A percentile compares a stretch with the other conserved stretches of the same genome.
These are phyloP conservation scores for Choanephora cucurbitarum DNA, from an alignment of 371 early-diverging fungal genomes.

Conservation along the genomic window DNA sequence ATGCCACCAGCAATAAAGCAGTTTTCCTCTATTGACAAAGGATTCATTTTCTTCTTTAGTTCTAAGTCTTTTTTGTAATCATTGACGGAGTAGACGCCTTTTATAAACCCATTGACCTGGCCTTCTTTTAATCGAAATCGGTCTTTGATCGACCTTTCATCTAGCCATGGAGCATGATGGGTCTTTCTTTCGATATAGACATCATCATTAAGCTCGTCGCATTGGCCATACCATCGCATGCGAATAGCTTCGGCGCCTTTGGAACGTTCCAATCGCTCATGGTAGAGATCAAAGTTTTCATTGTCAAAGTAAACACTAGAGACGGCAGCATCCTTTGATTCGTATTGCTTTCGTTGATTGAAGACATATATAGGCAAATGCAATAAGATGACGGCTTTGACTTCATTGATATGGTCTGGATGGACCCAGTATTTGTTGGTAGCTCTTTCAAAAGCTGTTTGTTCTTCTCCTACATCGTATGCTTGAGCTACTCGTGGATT, in stretches of 20 bases:
- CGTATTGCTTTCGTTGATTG: slow-evolving; percentile 55
- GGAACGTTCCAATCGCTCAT: slow-evolving; percentile 85
- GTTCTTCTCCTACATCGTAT: slow-evolving; percentile 27
- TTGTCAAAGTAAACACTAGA: slow-evolving; percentile 97
- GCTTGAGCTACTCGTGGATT: slow-evolving; percentile 13
- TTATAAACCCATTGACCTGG: slow-evolving; percentile 81
- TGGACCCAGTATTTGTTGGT: slow-evolving; percentile 99
- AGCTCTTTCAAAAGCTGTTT: slow-evolving; percentile 81
- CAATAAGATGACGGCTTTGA: slow-evolving; percentile 87
- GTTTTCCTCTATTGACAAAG: slow-evolving; percentile 68
- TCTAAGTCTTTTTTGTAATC: slow-evolving; percentile 63
- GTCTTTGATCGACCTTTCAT: slow-evolving; percentile 89
- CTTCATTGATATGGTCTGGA: slow-evolving; percentile 94
- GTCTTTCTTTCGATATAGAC: slow-evolving; percentile 98
- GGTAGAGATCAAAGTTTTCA: slow-evolving; percentile 86
- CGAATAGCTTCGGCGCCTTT: slow-evolving; percentile 93
- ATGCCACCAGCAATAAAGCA: slow-evolving; percentile 80
- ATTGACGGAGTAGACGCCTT: slow-evolving; percentile 81
- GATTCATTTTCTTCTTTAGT: slow-evolving; percentile 67
- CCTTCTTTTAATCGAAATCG: slow-evolving; percentile 93
- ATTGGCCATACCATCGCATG: slow-evolving; percentile 80
- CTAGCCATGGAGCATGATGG: slow-evolving; percentile 96
- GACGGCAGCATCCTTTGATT: slow-evolving; percentile 56
- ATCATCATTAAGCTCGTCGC: slow-evolving; percentile 16
- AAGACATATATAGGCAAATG: slow-evolving; percentile 95